phyloP scores from a whole-genome alignment of 2,329 filamentous ascomycete species.

The Neurospora sp. region DNA sequence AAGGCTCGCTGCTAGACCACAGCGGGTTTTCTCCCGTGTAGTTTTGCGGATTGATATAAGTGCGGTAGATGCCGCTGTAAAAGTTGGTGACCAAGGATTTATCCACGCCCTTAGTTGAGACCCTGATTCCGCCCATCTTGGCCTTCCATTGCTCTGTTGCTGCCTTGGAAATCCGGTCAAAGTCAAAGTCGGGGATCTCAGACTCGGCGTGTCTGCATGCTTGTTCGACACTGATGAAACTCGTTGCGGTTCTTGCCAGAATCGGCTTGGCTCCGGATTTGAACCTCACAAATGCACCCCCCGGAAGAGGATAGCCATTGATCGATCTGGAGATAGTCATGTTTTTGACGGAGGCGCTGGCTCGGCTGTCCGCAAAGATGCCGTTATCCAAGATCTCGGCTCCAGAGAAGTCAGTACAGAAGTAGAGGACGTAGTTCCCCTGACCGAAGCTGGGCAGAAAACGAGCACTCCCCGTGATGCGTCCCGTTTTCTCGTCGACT shows the following conservation, averaged over 20 bases:
- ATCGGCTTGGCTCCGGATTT: conserved; percentile 40
- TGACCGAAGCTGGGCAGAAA: conserved; percentile 58
- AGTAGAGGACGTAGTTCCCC: conserved; percentile 50
- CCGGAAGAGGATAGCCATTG: conserved; percentile 45
- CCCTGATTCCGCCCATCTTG: conserved; percentile 49
- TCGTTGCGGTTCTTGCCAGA: conserved; percentile 57
- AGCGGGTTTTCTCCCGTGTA: conserved; percentile 64
- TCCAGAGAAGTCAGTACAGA: conserved; percentile 59
- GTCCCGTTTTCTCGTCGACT: conserved; percentile 45
- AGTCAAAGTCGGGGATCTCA: conserved; percentile 61
- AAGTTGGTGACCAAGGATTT: conserved; percentile 50
- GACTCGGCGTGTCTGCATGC: conserved; percentile 59
- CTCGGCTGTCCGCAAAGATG: conserved; percentile 49
- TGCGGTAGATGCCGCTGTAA: conserved; percentile 64
- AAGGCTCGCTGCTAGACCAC: conserved; percentile 57
- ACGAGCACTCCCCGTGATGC: conserved; percentile 51
- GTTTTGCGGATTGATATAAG: conserved; percentile 63
- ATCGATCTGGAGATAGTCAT: conserved; percentile 39
- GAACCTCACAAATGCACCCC: conserved; percentile 57
- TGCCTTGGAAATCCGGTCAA: conserved; percentile 39
- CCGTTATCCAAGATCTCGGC: conserved; percentile 49
- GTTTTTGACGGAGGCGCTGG: conserved; percentile 36
- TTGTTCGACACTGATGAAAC: conserved; percentile 55
- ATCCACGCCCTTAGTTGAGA: conserved; percentile 44
- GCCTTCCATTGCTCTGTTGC: conserved; percentile 50